These are phyloP conservation scores for Penicillium sp. DNA, from an alignment of 2,329 filamentous ascomycete genomes.

Conservation along the genomic window DNA sequence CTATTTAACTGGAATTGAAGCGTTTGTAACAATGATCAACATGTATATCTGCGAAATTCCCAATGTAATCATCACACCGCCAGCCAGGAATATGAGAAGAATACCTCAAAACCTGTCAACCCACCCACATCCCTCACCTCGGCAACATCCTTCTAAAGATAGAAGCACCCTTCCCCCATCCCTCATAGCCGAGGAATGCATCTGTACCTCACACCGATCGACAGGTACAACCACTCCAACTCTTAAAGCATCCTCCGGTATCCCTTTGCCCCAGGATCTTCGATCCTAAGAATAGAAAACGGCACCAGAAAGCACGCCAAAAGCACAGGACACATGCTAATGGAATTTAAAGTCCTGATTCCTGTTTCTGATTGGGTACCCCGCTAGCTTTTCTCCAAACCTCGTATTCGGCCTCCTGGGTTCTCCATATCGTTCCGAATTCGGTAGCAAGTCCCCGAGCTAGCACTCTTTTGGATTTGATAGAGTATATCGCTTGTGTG, in stretches of 20 bases:
- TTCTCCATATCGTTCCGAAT: not conserved
- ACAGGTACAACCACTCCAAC: conserved; percentile 10
- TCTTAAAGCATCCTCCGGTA: not conserved
- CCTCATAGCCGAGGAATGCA: not conserved
- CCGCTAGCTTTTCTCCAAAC: not conserved
- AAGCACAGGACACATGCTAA: not conserved
- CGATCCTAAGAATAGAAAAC: conserved; percentile 9
- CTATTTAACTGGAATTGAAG: conserved; percentile 8
- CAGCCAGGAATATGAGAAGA: not conserved
- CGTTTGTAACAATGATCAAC: not conserved
- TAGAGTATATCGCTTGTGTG: not conserved
- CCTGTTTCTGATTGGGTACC: conserved; percentile 3
- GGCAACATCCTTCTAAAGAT: conserved; percentile 10
- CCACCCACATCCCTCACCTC: not conserved
- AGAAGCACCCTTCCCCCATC: not conserved
- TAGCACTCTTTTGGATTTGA: not conserved
- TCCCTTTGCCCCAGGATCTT: too few species aligned
- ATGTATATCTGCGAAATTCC: too few species aligned
- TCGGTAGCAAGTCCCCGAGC: not conserved
- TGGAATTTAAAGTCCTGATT: conserved; percentile 6
- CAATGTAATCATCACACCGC: not conserved
- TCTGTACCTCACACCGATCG: not conserved
- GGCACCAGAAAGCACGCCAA: not conserved
- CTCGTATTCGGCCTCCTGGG: conserved; percentile 15
- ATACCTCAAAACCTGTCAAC: not conserved